Percentiles rank a stretch among this genome's conserved stretches.
Evolutionary conservation across 1,284 basidiomycete species (phyloP).

Genomic region (Cystobasidium sp.): DNA sequence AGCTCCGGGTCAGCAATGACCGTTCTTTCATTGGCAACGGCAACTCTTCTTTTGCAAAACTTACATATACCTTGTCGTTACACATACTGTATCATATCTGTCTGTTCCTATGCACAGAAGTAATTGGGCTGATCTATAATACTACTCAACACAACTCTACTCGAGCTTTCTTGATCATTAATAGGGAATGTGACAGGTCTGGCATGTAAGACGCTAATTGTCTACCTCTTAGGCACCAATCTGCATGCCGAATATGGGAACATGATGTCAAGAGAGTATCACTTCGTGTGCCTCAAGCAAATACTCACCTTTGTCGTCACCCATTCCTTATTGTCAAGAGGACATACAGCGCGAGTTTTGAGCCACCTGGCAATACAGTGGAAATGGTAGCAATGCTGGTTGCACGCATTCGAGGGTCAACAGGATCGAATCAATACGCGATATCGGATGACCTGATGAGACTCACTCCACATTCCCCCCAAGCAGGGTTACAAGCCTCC

Average conservation of each 20-base stretch:
- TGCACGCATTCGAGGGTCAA: too few species aligned
- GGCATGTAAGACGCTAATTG: too few species aligned
- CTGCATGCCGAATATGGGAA: neutral
- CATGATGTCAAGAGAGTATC: neutral
- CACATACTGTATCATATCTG: slow-evolving; percentile 16
- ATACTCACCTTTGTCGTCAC: slow-evolving; percentile 72
- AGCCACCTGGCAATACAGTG: slow-evolving; percentile 99
- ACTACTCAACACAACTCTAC: too few species aligned
- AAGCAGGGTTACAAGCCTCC: slow-evolving; percentile 95
- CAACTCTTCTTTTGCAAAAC: neutral
- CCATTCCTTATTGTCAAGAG: slow-evolving; percentile 91
- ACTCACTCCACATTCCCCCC: slow-evolving; percentile 95
- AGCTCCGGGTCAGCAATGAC: neutral
- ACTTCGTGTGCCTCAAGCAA: neutral
- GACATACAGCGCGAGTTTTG: slow-evolving; percentile 99
- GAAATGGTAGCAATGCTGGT: slow-evolving; percentile 98
- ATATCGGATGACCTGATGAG: neutral
- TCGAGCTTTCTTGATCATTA: too few species aligned
- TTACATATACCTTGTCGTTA: slow-evolving; percentile 17
- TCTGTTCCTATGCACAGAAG: too few species aligned
- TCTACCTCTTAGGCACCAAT: neutral
- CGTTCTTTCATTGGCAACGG: too few species aligned
- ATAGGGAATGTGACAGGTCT: too few species aligned
- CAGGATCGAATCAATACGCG: neutral
- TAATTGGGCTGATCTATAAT: too few species aligned